A percentile compares a stretch with the other conserved stretches of the same genome.
phyloP scores from a whole-genome alignment of 805 yeast genomes.

The Scheffersomyces stipitis region DNA sequence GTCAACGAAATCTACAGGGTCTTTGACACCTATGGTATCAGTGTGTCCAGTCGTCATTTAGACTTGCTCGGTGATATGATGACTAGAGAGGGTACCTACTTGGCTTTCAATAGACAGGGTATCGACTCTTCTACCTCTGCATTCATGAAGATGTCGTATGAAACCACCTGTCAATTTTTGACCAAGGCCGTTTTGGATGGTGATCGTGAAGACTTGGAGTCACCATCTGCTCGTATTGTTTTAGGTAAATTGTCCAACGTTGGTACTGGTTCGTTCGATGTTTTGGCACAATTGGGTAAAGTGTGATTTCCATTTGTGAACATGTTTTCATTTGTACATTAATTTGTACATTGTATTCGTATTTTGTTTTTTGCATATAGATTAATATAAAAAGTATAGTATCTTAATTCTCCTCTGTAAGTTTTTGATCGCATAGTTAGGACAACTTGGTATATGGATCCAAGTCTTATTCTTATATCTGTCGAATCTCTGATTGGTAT shows the following conservation, averaged over 20 bases:
- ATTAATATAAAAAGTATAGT: not conserved
- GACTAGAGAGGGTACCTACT: slow-evolving; percentile 97
- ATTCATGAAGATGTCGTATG: slow-evolving; percentile 98
- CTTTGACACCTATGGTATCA: slow-evolving; percentile 92
- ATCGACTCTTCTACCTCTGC: slow-evolving; percentile 94
- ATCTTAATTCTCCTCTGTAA: too few relatives aligned
- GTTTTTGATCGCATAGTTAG: too few relatives aligned
- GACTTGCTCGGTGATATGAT: slow-evolving; percentile 97
- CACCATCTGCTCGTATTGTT: slow-evolving; percentile 93
- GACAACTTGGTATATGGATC: too few relatives aligned
- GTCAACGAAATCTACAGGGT: slow-evolving; percentile 95
- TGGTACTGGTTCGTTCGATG: slow-evolving; percentile 96
- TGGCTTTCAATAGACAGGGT: slow-evolving; percentile 98
- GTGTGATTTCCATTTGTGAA: not conserved
- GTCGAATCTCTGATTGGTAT: too few relatives aligned
- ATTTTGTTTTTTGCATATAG: not conserved
- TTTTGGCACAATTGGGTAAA: slow-evolving; percentile 52
- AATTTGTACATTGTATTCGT: not conserved
- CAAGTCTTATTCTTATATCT: too few relatives aligned
- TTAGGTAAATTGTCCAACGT: slow-evolving; percentile 86
- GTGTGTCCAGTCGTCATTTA: slow-evolving; percentile 90
- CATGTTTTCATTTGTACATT: not conserved
- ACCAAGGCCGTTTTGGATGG: slow-evolving; percentile 95
- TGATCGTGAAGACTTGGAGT: slow-evolving; percentile 81
- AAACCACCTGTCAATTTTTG: slow-evolving; percentile 95